These are phyloP conservation scores for Hypoxylon sp. DNA, from an alignment of 2,329 filamentous ascomycete species.

Conservation along the genomic window DNA sequence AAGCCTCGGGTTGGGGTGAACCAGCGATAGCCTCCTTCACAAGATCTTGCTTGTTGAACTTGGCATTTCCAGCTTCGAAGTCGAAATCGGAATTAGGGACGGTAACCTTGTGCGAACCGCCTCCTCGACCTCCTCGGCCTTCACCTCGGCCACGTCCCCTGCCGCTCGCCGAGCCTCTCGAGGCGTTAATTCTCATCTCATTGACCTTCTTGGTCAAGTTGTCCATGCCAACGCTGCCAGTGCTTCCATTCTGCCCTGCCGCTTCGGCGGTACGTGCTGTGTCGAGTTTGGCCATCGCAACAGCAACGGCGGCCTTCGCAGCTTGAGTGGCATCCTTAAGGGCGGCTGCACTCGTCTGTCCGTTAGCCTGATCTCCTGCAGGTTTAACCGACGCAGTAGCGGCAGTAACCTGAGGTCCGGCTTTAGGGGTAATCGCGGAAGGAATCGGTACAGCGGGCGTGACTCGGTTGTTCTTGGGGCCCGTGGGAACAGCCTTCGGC, in stretches of 20 bases:
- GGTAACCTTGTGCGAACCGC: conserved; percentile 76
- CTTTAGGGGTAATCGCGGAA: conserved; percentile 55
- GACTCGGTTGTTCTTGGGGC: conserved; percentile 66
- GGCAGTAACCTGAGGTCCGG: conserved; percentile 49
- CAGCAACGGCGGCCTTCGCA: conserved; percentile 81
- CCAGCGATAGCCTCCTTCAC: conserved; percentile 89
- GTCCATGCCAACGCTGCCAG: conserved; percentile 68
- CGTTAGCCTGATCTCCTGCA: conserved; percentile 54
- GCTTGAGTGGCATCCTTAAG: conserved; percentile 78
- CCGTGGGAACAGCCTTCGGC: conserved; percentile 59
- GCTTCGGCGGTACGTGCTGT: conserved; percentile 50
- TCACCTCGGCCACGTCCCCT: conserved; percentile 62
- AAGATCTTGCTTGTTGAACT: conserved; percentile 88
- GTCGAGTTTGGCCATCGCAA: conserved; percentile 80
- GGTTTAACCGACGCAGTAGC: conserved; percentile 53
- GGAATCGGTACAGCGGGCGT: conserved; percentile 75
- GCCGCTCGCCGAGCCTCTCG: conserved; percentile 59
- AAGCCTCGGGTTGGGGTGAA: conserved; percentile 72
- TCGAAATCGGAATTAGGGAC: conserved; percentile 94
- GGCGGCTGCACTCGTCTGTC: conserved; percentile 55
- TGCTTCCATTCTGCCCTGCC: conserved; percentile 53
- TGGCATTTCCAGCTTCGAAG: conserved; percentile 86
- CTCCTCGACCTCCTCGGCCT: conserved; percentile 61
- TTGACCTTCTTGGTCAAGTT: conserved; percentile 81
- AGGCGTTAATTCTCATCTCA: conserved; percentile 78